phyloP scores from a whole-genome alignment of 768 basidiomycete genomes.

The Cantharellus cinnabarinus region DNA sequence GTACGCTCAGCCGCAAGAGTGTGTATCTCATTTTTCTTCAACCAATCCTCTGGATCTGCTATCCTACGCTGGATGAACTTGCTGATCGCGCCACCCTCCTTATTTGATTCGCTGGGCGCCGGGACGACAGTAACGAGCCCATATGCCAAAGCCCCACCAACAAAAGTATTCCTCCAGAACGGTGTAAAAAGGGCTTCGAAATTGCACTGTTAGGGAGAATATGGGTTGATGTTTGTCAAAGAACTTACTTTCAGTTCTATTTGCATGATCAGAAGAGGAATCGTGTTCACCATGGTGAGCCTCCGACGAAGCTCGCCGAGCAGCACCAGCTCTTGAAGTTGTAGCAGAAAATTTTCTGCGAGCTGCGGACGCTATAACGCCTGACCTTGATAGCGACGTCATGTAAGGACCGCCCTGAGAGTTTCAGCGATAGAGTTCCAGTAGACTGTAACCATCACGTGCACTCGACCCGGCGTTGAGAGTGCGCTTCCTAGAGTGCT shows the following conservation, averaged over 20 bases:
- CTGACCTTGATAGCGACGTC: not conserved
- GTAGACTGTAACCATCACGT: not conserved
- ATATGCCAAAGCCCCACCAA: slow-evolving; percentile 29
- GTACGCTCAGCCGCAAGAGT: not conserved
- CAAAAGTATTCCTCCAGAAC: slow-evolving; percentile 45
- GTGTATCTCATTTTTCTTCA: not conserved
- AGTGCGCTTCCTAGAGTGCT: too few species aligned
- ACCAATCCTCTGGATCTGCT: not conserved
- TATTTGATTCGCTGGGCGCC: not conserved
- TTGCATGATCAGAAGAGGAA: not conserved
- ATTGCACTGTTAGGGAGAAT: not conserved
- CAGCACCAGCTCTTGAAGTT: not conserved
- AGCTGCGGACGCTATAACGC: not conserved
- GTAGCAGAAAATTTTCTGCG: not conserved
- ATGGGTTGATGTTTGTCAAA: not conserved
- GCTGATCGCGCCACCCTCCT: not conserved
- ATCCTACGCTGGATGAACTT: not conserved
- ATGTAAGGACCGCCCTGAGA: not conserved
- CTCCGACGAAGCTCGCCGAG: not conserved
- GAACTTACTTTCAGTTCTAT: not conserved
- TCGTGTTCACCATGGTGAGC: not conserved
- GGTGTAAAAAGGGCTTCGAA: slow-evolving; percentile 39
- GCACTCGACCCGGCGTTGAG: too few species aligned
- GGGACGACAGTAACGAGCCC: slow-evolving; percentile 16
- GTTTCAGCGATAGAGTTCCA: not conserved